Percentiles rank a stretch among this genome's conserved stretches.
These are phyloP conservation scores for Alternaria triticimaculans DNA, from an alignment of 2,329 filamentous ascomycete species.

Conservation along the genomic window DNA sequence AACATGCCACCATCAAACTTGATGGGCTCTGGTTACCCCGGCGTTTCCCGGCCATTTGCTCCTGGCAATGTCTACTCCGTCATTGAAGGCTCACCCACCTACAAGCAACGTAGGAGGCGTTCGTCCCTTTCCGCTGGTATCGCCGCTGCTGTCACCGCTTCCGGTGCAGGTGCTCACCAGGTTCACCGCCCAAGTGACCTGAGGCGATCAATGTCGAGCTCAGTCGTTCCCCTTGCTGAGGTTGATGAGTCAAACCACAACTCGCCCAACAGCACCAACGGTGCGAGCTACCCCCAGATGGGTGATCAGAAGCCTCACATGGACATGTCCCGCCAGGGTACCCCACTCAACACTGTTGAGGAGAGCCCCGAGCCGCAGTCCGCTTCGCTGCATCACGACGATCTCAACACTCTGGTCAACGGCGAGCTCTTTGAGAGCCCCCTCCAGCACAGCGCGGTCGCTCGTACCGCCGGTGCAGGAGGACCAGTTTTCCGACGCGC, in stretches of 20 bases:
- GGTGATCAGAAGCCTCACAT: conserved; percentile 75
- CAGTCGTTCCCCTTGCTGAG: conserved; percentile 81
- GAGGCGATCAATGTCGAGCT: conserved; percentile 86
- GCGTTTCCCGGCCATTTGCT: conserved; percentile 70
- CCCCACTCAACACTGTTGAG: conserved; percentile 84
- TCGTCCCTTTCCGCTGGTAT: conserved; percentile 89
- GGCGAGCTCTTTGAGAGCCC: conserved; percentile 50
- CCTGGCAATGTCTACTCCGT: conserved; percentile 89
- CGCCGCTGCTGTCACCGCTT: conserved; percentile 71
- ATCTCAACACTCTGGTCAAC: conserved; percentile 61
- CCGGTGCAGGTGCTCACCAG: conserved; percentile 59
- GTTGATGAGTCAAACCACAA: conserved; percentile 79
- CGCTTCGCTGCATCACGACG: conserved; percentile 71
- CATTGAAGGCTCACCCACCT: conserved; percentile 96
- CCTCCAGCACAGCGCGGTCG: conserved; percentile 64
- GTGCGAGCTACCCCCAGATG: conserved; percentile 62
- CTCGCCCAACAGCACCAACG: conserved; percentile 77
- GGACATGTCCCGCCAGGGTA: conserved; percentile 86
- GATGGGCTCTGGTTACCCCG: conserved; percentile 78
- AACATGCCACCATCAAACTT: conserved; percentile 87
- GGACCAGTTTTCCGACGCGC: conserved; percentile 85
- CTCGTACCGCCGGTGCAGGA: conserved; percentile 65
- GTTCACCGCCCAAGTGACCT: conserved; percentile 87
- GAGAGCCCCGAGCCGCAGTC: conserved; percentile 80
- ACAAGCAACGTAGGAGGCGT: conserved; percentile 93